Conservation (phyloP, 2,329 filamentous ascomycete genomes). For the Cryphonectria parasitica region DNA sequence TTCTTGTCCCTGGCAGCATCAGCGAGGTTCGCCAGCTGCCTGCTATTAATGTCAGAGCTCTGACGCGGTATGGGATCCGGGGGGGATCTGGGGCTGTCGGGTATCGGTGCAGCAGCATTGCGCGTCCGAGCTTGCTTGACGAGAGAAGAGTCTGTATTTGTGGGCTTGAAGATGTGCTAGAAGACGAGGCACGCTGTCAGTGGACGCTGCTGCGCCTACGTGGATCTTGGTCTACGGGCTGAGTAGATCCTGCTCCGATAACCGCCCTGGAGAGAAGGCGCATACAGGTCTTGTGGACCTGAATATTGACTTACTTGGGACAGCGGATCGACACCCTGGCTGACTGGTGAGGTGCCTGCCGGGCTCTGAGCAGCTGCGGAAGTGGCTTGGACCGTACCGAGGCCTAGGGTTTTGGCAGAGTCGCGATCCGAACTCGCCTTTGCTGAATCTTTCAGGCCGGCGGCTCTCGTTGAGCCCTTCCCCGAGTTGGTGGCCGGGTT, state of each 20-base stretch:
- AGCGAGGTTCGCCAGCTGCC: conserved; percentile 38
- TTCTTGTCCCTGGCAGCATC: conserved; percentile 65
- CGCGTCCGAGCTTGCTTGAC: conserved; percentile 61
- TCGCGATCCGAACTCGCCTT: conserved; percentile 20
- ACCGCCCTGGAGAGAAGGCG: too few relatives aligned
- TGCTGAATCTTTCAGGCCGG: conserved; percentile 10
- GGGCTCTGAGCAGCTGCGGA: conserved; percentile 1
- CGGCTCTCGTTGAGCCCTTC: not conserved
- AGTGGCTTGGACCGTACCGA: conserved; percentile 10
- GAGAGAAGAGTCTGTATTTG: conserved; percentile 60
- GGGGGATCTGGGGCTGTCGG: conserved; percentile 56
- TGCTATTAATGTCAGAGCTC: conserved; percentile 47
- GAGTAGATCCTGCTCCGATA: not conserved
- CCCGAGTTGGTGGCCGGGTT: conserved; percentile 3
- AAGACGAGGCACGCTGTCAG: conserved; percentile 18
- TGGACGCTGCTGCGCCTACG: not conserved
- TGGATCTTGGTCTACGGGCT: not conserved
- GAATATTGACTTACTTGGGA: conserved; percentile 23
- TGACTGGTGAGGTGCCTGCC: conserved; percentile 8
- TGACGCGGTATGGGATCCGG: conserved; percentile 40
- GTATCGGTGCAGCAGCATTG: conserved; percentile 46
- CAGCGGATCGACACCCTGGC: conserved; percentile 27
- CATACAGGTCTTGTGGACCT: not conserved
- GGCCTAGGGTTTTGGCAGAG: conserved; percentile 10
- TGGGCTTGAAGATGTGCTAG: conserved; percentile 68